Base-by-base conservation (phyloP, 768 basidiomycete genomes). In the Cystofilobasidium capitatum region DNA sequence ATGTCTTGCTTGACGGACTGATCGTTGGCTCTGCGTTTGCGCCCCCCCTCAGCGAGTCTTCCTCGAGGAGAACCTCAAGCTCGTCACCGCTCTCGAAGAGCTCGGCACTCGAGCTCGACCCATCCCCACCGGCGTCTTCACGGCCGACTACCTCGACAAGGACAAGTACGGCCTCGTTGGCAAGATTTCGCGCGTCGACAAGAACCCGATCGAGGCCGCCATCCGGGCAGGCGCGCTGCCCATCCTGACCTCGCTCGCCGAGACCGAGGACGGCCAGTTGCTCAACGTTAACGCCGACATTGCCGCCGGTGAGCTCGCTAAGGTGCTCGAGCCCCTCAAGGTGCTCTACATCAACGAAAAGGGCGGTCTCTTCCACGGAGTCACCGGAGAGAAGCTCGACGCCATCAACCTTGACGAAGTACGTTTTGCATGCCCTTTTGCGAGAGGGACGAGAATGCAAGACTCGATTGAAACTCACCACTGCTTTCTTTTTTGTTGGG, bases 271-370 rank as follows among this genome's bases (percentile, higher is more conserved):
- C 39, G 96, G 96, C n/a, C 96, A 99, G 77, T 92, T 99, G 72
- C 82, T 98, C 70, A 99, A 99, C 74, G 96, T 99, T 76, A 99
- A 98, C 75, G 96, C 96, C 26, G 96, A 99, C 76, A 89, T 98
- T 70, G 96, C 96, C 1, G 94, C 96, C 0, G 96, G 94, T 45
- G 96, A 99, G 78, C 84, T 99, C 24, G 88, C 94, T 9, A 96
- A 97, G 80, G 94, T 98, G 76, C 82, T 99, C 31, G 94, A 98
- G 78, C 96, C 96, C 26, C 85, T 94, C 80, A 99, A 98, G 80
- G 98, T 98, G 59, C 94, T 99, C 37, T 98, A 92, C 79, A 77
- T 99, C 74, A 96, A 97, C 76, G 96, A 99, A 74, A 97, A 98
- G 79, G 96, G 96, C 69, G 96, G 96, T 36, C 81, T 99, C 72